Conservation (phyloP, 2,329 filamentous ascomycete genomes). For the Metarhizium brunneum region DNA sequence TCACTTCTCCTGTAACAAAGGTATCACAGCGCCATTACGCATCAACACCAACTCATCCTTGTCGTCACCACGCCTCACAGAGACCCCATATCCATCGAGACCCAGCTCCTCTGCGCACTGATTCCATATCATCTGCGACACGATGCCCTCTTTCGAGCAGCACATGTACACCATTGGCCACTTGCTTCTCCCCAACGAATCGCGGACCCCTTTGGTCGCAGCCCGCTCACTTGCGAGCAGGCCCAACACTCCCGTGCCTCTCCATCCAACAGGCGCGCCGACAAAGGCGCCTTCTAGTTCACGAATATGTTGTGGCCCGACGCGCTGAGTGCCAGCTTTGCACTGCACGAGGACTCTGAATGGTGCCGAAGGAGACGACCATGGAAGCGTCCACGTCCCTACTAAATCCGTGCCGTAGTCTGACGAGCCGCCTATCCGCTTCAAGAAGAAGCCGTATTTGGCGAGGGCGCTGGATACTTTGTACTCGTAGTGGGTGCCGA, state of each 20-base stretch:
- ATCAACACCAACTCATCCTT: constrained; percentile 37
- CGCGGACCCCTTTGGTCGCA: constrained; percentile 70
- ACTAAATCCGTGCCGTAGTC: constrained; percentile 69
- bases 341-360: constrained; percentile 54
- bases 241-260: constrained; percentile 54
- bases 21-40: constrained; percentile 35
- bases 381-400: constrained; percentile 55
- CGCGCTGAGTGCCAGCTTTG: constrained; percentile 48
- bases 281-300: constrained; percentile 73
- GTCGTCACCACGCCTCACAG: constrained; percentile 29
- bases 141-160: constrained; percentile 45
- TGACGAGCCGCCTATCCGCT: constrained; percentile 54
- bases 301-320: constrained; percentile 53
- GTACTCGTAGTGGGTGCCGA: constrained; percentile 74
- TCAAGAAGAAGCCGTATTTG: constrained; percentile 53
- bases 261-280: constrained; percentile 66
- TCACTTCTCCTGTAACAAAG: not conserved
- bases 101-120: constrained; percentile 50
- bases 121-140: constrained; percentile 70
- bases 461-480: constrained; percentile 46
- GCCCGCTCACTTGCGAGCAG: constrained; percentile 59
- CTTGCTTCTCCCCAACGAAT: constrained; percentile 56
- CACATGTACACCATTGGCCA: constrained; percentile 66
- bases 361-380: constrained; percentile 15
- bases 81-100: constrained; percentile 49